Conservation (phyloP, 805 yeast genomes). For the Cyberlindnera japonica region DNA sequence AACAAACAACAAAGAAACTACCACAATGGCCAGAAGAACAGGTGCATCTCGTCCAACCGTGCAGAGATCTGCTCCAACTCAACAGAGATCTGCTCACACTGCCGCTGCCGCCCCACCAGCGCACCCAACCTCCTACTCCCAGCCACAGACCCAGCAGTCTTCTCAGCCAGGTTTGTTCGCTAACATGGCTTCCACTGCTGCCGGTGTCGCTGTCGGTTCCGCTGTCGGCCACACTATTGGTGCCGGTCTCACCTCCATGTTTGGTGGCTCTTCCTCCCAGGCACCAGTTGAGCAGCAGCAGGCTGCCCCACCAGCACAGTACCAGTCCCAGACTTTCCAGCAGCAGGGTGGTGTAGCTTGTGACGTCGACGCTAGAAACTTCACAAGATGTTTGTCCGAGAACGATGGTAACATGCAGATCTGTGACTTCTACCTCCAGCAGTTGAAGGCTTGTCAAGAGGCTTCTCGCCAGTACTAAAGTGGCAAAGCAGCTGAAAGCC, state of each 20-base stretch:
- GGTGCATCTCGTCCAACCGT: slow-evolving; percentile 45
- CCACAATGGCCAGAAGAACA: slow-evolving; percentile 43
- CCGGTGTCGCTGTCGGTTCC: slow-evolving; percentile 99
- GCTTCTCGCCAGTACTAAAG: slow-evolving; percentile 76
- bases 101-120: slow-evolving; percentile 49
- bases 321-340: slow-evolving; percentile 33
- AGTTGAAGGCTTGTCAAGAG: slow-evolving; percentile 95
- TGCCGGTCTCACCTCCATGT: slow-evolving; percentile 87
- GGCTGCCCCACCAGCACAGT: slow-evolving; percentile 41
- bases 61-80: slow-evolving; percentile 36
- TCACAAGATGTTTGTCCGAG: slow-evolving; percentile 93
- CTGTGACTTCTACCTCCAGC: slow-evolving; percentile 96
- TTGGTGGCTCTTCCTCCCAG: slow-evolving; percentile 79
- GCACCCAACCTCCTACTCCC: slow-evolving; percentile 41
- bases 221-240: slow-evolving; percentile 96
- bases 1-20: slow-evolving; percentile 3
- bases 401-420: slow-evolving; percentile 94
- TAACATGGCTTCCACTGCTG: slow-evolving; percentile 98
- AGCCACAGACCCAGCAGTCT: slow-evolving; percentile 54
- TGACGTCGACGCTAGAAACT: slow-evolving; percentile 90
- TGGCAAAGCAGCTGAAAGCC: too few relatives aligned
- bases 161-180: slow-evolving; percentile 83
- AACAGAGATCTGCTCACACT: slow-evolving; percentile 73
- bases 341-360: slow-evolving; percentile 51
- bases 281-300: slow-evolving; percentile 42